Base-by-base conservation (phyloP, 495 filamentous ascomycete species). In the Neurospora tetrasperma region DNA sequence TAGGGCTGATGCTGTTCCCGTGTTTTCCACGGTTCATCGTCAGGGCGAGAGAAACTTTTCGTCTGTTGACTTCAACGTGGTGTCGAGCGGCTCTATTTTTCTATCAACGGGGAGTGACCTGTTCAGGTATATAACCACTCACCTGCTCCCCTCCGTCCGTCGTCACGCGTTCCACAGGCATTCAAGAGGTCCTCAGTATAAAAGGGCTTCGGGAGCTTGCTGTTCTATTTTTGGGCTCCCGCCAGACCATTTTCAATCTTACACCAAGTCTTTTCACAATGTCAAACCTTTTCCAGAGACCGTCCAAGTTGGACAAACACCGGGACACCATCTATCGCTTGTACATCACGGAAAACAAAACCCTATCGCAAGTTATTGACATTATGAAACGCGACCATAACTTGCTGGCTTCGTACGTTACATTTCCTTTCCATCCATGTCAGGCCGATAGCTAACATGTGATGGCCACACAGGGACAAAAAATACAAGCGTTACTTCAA, bases 401-500 rank as follows among this genome's bases (percentile, higher is more conserved):
- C 14, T 78, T 82, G 10, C 20, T 18, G 0, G 79, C 76, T 3
- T 76, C 70, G 80, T 81, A 71, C 14, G 72, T 54, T 20, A 10
- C 8, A 14, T 39, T 10, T 23, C 12, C 71, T 41, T 27, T 23
- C n/a, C 4, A 68, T 23, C n/a, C 4, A 68, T 16, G 4, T 2
- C 12, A 23, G 9, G 40, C 38, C 6, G 18, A 0, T 42, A 16
- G 7, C 70, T 75, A n/a, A 79, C 68, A 8, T 4, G 2, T 5
- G 2, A 14, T 27, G 48, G 5, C 12, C 8, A 5, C 16, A 8
- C 62, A 81, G 80, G 0, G 43, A 70, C 9, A 78, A 78, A 43
- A 76, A 75, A 70, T 81, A 79, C 75, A 80, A 82, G 72, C 74
- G 69, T 20, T 66, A 75, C 39, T 70, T 80, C 70, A 75, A 74